Percentiles rank a stretch among this genome's conserved stretches.
phyloP scores from a whole-genome alignment of 1,284 basidiomycete genomes.

The Sporisorium reilianum region DNA sequence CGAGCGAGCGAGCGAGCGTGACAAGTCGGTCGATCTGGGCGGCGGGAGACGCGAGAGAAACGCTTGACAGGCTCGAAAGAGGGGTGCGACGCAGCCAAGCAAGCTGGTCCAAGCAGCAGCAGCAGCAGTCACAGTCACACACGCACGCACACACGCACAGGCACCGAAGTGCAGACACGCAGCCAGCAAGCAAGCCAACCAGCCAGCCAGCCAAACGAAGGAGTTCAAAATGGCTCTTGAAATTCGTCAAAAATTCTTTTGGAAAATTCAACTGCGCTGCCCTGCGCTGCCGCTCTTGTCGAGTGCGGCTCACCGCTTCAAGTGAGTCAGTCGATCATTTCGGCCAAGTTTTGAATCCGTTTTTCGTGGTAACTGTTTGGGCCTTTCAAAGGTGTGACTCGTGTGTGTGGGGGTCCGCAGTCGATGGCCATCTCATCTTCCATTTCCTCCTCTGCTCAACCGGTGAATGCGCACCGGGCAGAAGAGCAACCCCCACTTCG shows the following conservation, averaged over 20 bases:
- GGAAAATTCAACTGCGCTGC: neutral
- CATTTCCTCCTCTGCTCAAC: too few species aligned
- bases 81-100: conserved; percentile 28
- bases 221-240: conserved; percentile 7
- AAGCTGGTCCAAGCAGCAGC: neutral
- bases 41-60: conserved; percentile 1
- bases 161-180: neutral
- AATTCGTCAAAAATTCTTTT: conserved; percentile 2
- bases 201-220: too few species aligned
- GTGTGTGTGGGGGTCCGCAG: too few species aligned
- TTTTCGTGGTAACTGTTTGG: too few species aligned
- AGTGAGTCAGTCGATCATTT: neutral
- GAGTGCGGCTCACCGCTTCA: too few species aligned
- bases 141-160: neutral
- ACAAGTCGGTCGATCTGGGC: neutral
- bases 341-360: too few species aligned
- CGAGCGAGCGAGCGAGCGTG: conserved; percentile 1
- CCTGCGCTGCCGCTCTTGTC: neutral
- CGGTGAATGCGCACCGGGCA: too few species aligned
- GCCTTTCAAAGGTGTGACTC: too few species aligned
- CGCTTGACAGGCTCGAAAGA: conserved; percentile 9
- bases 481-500: too few species aligned
- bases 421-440: too few species aligned
- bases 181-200: conserved; percentile 4
- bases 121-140: neutral